phyloP scores from a whole-genome alignment of 2,329 filamentous ascomycete genomes.

The Magnaporthiopsis rhizophila region DNA sequence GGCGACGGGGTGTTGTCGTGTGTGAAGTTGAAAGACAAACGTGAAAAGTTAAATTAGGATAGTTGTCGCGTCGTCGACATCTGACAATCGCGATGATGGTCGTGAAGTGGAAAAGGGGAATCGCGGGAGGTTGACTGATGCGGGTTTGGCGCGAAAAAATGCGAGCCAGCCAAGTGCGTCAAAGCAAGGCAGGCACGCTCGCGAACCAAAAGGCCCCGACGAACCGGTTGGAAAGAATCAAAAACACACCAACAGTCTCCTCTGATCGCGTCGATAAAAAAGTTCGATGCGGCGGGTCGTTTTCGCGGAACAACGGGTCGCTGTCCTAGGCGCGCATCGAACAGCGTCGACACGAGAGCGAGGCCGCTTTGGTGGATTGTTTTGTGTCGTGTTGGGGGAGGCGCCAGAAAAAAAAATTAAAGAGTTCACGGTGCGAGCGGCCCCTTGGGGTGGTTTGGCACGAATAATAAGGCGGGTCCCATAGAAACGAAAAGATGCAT shows the following conservation, averaged over 20 bases:
- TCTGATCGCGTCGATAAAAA: conserved; percentile 3
- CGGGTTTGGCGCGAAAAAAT: background rate
- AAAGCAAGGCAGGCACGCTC: background rate
- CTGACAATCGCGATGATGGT: conserved; percentile 1
- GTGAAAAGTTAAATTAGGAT: background rate
- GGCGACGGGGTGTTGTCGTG: background rate
- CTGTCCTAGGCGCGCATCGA: conserved; percentile 4
- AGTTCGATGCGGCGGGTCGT: background rate
- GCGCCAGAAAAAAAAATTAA: conserved; percentile 5
- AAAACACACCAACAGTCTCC: conserved; percentile 1
- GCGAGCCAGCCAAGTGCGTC: background rate
- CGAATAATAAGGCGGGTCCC: background rate
- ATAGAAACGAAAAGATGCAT: conserved; percentile 1
- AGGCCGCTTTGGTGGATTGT: background rate
- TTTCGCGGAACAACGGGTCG: background rate
- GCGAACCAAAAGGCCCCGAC: background rate
- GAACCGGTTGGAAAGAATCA: background rate
- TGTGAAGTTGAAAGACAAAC: background rate
- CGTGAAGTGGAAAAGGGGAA: background rate
- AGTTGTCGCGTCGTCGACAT: conserved; percentile 6
- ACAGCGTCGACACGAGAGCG: conserved; percentile 1
- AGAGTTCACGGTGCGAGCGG: conserved; percentile 6
- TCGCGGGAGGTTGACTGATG: background rate
- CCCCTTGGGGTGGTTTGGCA: background rate
- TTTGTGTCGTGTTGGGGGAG: background rate